Base-by-base conservation (phyloP, 2,329 filamentous ascomycete species). In the Hypoxylon sp. region DNA sequence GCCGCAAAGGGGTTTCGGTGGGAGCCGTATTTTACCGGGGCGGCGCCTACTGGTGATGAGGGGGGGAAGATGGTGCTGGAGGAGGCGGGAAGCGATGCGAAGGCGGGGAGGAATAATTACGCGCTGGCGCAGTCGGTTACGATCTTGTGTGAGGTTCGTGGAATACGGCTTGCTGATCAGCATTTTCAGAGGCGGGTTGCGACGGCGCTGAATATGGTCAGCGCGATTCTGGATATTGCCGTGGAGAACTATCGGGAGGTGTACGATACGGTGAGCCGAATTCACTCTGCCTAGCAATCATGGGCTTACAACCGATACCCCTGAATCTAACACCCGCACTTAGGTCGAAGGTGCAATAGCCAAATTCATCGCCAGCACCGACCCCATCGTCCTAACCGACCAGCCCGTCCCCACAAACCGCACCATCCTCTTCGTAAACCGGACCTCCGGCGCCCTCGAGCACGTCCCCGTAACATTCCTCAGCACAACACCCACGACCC, bases 11-110 rank as follows among this genome's bases (percentile, higher is more conserved):
- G 71, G 10, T 63, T 73, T 26, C 63, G 71, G 20, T 74, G 70
- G 72, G 71, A 73, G 11, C 66, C 70, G 5, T 74, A 74, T 26
- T 71, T 71, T 17, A 73, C 70, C 4, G 64, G 69, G 2, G 38
- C 51, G 7, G 50, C 17, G 1, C 50, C 48, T 26, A 23, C 46
- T n/a, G n/a, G n/a, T n/a, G n/a, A n/a, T n/a, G n/a, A n/a, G n/a
- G n/a, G n/a, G 3, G 18, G n/a, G 2, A 58, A 56, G 0, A 65
- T 70, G 45, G 59, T 63, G 11, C 52, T 70, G 11, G 42, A 42
- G 1, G 67, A 70, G 57, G 68, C 68, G 11, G 66, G 64, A 2
- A 70, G 66, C 37, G 67, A 70, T 51, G 63, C 59, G 15, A 68
- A 67, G 27, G 54, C 55, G 11, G 67, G 68, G 1, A 48, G 68